Conservation (phyloP, 192 early-diverging fungal species). For the Coemansia sp. region DNA sequence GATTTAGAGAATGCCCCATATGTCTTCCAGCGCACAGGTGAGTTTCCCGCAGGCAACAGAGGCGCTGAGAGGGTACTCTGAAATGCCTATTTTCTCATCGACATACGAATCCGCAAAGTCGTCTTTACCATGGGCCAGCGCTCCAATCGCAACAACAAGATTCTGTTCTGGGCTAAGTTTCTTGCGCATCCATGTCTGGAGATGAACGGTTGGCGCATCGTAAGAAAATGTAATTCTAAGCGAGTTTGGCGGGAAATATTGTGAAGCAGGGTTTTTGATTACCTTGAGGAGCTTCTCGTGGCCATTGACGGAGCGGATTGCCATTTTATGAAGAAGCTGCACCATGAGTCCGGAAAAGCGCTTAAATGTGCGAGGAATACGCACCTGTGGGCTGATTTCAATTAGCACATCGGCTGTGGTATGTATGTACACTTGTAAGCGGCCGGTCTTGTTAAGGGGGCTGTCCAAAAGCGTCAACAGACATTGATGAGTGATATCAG, state of each 20-base stretch:
- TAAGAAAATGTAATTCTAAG: slow-evolving; percentile 74
- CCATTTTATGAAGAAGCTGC: slow-evolving; percentile 97
- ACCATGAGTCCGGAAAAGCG: slow-evolving; percentile 98
- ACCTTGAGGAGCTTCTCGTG: slow-evolving; percentile 93
- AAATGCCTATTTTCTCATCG: slow-evolving; percentile 97
- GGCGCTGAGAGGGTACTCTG: slow-evolving; percentile 94
- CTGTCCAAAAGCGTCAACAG: slow-evolving; percentile 94
- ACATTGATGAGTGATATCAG: slow-evolving; percentile 98
- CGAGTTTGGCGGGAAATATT: slow-evolving; percentile 85
- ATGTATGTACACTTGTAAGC: slow-evolving; percentile 97
- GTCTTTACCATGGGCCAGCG: slow-evolving; percentile 95
- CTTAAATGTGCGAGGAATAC: slow-evolving; percentile 99
- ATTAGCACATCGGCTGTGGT: slow-evolving; percentile 93
- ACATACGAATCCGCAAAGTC: slow-evolving; percentile 94
- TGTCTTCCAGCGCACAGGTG: slow-evolving; percentile 79
- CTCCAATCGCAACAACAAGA: slow-evolving; percentile 90
- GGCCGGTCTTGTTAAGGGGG: slow-evolving; percentile 97
- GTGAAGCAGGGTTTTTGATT: slow-evolving; percentile 96
- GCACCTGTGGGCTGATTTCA: slow-evolving; percentile 96
- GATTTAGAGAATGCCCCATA: slow-evolving; percentile 81
- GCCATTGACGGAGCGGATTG: slow-evolving; percentile 88
- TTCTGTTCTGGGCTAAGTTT: slow-evolving; percentile 77
- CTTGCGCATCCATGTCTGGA: slow-evolving; percentile 75
- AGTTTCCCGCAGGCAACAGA: slow-evolving; percentile 97
- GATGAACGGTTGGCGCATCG: slow-evolving; percentile 80